A percentile compares a stretch with the other conserved stretches of the same genome.
phyloP scores from a whole-genome alignment of 768 basidiomycete genomes.

The Pisolithus microcarpus region DNA sequence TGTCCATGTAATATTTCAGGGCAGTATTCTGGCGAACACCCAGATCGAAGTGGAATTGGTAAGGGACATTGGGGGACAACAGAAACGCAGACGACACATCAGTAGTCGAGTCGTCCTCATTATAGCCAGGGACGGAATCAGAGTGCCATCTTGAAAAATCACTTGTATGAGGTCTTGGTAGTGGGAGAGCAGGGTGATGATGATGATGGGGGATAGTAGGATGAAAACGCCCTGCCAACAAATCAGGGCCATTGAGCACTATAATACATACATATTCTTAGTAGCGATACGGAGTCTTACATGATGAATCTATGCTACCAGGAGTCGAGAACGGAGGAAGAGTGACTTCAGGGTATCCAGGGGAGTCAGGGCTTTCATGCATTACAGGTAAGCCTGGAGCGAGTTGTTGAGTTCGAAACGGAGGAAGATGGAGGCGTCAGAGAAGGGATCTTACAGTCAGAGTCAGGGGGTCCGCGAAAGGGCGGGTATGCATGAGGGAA shows the following conservation, averaged over 20 bases:
- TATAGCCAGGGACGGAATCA: not conserved
- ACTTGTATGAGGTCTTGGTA: slow-evolving; percentile 24
- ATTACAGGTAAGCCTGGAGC: slow-evolving; percentile 23
- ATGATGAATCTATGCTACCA: slow-evolving; percentile 52
- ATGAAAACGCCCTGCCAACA: slow-evolving; percentile 41
- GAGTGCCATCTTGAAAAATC: slow-evolving; percentile 19
- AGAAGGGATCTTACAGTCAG: slow-evolving; percentile 19
- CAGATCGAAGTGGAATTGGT: not conserved
- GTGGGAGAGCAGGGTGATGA: slow-evolving; percentile 2
- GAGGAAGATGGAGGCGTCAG: not conserved
- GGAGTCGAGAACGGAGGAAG: slow-evolving; percentile 28
- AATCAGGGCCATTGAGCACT: slow-evolving; percentile 56
- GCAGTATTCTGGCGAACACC: slow-evolving; percentile 14
- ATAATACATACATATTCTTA: slow-evolving; percentile 59
- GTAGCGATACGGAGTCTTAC: slow-evolving; percentile 70
- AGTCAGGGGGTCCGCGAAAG: slow-evolving; percentile 21
- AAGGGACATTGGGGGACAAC: slow-evolving; percentile 7
- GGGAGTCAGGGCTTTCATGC: slow-evolving; percentile 29
- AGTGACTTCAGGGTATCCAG: slow-evolving; percentile 25
- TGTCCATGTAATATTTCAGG: slow-evolving; percentile 45
- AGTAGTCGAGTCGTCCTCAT: slow-evolving; percentile 10
- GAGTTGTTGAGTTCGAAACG: not conserved
- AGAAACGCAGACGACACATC: slow-evolving; percentile 19
- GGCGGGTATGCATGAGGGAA: slow-evolving; percentile 25
- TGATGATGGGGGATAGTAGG: slow-evolving; percentile 1